Base-by-base conservation (phyloP, 441 rosid species). In the Arabidopsis hybrid region DNA sequence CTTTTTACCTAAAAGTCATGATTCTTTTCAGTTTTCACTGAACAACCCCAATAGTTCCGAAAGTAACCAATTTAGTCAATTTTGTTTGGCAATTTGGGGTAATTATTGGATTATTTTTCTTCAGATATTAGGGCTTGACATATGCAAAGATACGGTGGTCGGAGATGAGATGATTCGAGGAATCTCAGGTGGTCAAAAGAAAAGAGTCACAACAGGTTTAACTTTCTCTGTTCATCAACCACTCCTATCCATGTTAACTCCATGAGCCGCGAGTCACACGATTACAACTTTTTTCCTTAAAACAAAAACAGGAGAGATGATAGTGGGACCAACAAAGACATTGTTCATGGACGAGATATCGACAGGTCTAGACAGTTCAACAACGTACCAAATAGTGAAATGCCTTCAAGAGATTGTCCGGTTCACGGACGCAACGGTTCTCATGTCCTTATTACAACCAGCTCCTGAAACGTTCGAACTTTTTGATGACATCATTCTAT, bases 331-430 rank as follows among this genome's bases (percentile, higher is more conserved):
- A 9, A 85, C 97, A 31, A 95, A 93, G 79, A 85, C 95, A 8
- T 46, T 95, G 53, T 90, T 85, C 73, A 93, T 95, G 99, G 99
- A 95, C 73, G 99, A 93, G 75, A 95, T 95, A 84, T 95, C 99
- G 10, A 95, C 97, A 0, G 99, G 97, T 50, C 82, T 95, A 17
- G 99, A 95, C 68, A 95, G 98, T 77, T 95, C 97, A 59, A 91
- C 99, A 0, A 89, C 99, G 34, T 93, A 29, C 70, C 99, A 93
- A 57, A 91, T 95, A 29, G 97, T 95, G 60, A 95, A 86, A 74
- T 93, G 97, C 61, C 53, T 91, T 76, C 95, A 93, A 78, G 97
- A 90, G 69, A 82, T 95, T 38, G 97, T 83, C 13, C 97, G 91
- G 74, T 83, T 80, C 29, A 88, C 88, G 1, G 91, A 91, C 45